phyloP scores from a whole-genome alignment of 1,284 basidiomycete species.

The Agroathelia rolfsii region DNA sequence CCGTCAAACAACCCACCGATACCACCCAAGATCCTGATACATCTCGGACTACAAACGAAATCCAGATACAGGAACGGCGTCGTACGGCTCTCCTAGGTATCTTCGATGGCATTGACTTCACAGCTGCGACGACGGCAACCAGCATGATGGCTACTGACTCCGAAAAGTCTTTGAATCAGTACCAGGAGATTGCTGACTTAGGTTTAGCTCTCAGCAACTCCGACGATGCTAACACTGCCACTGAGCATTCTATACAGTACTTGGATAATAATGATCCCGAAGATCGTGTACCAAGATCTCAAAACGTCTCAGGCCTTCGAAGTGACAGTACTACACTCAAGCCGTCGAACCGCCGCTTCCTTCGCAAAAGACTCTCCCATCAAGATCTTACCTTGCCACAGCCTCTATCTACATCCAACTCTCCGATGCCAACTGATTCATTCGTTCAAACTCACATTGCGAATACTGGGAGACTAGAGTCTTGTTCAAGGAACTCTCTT shows the following conservation, averaged over 20 bases:
- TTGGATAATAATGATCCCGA: slow-evolving; percentile 5
- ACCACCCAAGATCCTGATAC: slow-evolving; percentile 2
- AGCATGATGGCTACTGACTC: slow-evolving; percentile 6
- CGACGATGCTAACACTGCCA: slow-evolving; percentile 17
- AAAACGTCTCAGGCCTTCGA: not conserved
- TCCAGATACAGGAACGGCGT: slow-evolving; percentile 19
- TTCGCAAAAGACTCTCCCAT: too few species aligned
- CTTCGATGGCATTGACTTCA: slow-evolving; percentile 27
- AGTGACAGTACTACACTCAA: too few species aligned
- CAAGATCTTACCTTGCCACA: too few species aligned
- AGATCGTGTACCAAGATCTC: not conserved
- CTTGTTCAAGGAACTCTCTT: too few species aligned
- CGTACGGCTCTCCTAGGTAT: slow-evolving; percentile 33
- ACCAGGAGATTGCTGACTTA: slow-evolving; percentile 23
- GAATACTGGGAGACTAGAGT: too few species aligned
- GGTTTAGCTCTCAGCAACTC: slow-evolving; percentile 31
- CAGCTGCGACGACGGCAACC: slow-evolving; percentile 9
- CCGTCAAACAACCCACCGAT: slow-evolving; percentile 2
- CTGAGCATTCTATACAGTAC: slow-evolving; percentile 20
- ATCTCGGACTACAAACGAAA: slow-evolving; percentile 2
- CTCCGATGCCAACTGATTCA: too few species aligned
- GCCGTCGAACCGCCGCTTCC: too few species aligned
- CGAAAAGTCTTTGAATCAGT: slow-evolving; percentile 21
- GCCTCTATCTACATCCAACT: too few species aligned
- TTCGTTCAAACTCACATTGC: too few species aligned